Percentiles rank a stretch among this genome's conserved stretches.
phyloP scores from a whole-genome alignment of 75 land plant species.

The Ceratopteris richardii region DNA sequence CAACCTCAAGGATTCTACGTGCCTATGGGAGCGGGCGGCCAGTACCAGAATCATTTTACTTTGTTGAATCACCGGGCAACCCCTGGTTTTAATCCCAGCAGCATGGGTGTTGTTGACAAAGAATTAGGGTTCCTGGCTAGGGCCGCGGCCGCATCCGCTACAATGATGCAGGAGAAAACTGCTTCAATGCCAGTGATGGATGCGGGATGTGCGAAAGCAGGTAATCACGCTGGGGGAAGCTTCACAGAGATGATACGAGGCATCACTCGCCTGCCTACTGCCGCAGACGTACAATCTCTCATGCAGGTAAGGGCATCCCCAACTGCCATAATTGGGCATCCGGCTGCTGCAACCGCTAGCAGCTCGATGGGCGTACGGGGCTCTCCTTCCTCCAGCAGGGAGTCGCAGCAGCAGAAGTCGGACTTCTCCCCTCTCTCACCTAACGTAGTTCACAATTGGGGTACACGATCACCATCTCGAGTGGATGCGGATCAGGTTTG shows the following conservation, averaged over 20 bases:
- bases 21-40: background rate
- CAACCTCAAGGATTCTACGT: background rate
- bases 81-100: background rate
- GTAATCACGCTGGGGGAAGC: background rate
- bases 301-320: conserved; percentile 4
- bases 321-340: background rate
- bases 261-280: conserved; percentile 3
- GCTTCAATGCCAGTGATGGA: background rate
- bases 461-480: too few species aligned
- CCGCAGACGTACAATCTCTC: conserved; percentile 5
- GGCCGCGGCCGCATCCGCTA: background rate
- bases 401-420: too few species aligned
- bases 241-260: conserved; percentile 10
- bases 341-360: background rate
- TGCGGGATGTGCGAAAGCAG: background rate
- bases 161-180: background rate
- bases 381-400: background rate
- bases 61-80: background rate
- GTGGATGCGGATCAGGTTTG: background rate
- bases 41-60: background rate
- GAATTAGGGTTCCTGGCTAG: background rate
- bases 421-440: too few species aligned
- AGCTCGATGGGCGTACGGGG: background rate
- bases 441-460: too few species aligned
- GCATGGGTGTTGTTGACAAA: background rate